Base-by-base conservation (phyloP, 805 yeast genomes). In the Wickerhamiella lipophila region DNA sequence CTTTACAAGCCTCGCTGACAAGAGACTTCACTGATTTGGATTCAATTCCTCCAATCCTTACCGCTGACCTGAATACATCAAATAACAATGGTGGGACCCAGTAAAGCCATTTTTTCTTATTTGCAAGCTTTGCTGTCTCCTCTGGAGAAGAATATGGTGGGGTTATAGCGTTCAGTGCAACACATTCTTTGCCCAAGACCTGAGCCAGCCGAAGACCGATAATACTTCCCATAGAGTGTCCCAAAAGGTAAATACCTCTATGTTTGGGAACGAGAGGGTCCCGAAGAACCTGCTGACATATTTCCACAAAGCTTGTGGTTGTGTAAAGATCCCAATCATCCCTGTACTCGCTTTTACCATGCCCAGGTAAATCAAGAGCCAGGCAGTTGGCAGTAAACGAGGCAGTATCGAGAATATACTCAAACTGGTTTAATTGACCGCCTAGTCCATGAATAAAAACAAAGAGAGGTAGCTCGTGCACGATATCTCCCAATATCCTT, bases 361-460 rank as follows among this genome's bases (percentile, higher is more conserved):
- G 85, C 0, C 96, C 97, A 1, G 96, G 96, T 46, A 87, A 66
- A 61, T 88, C 97, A 13, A 88, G 56, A 0, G 88, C 76, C 36
- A 83, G 59, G 16, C 86, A 73, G 49, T 77, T 80, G 52, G 77
- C 74, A 53, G 78, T 74, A 54, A 75, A 78, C 29, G 81, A 67
- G 55, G 83, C 75, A 46, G 76, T 68, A 23, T 77, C 79, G 6
- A 84, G 64, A 34, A 84, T 65, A 1, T 81, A 78, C 58, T 83
- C 92, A 61, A 88, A 88, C 61, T 87, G 96, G 19, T 85, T 76
- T 60, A 83, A 68, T 56, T 80, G 89, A 1, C 97, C 97, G 1
- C 96, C 97, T 18, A 89, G 64, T 0, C 97, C 97, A 66, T 87
- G 96, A 16, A 88, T 60, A 50, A 86, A 75, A 2, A 85, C 64